Evolutionary conservation across 208 protist genomes (phyloP).

Genomic region (Trypanosoma brucei): DNA sequence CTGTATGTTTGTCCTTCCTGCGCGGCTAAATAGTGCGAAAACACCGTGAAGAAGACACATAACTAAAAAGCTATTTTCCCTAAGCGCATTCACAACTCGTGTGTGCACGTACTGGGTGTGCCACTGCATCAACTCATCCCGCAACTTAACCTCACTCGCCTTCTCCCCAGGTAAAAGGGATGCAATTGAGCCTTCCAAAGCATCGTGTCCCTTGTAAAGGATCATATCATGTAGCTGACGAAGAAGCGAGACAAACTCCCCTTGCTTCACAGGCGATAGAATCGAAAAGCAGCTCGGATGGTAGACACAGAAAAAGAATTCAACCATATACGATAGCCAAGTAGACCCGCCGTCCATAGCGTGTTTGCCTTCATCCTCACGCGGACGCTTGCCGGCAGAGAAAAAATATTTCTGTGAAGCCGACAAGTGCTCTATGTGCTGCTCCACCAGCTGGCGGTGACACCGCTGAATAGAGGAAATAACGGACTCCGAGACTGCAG

Average conservation of each 20-base stretch:
- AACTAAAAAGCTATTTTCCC: constrained; percentile 12
- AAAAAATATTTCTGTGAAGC: background rate
- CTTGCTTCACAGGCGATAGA: constrained; percentile 45
- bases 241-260: constrained; percentile 34
- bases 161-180: background rate
- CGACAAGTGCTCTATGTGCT: constrained; percentile 13
- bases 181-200: background rate
- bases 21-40: constrained; percentile 16
- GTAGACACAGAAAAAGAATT: constrained; percentile 47
- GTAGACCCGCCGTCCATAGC: background rate
- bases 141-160: background rate
- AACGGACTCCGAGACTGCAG: constrained; percentile 7
- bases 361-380: background rate
- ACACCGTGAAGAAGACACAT: constrained; percentile 22
- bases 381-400: constrained; percentile 1
- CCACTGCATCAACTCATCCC: constrained; percentile 10
- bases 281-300: constrained; percentile 60
- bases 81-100: constrained; percentile 7
- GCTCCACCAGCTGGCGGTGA: constrained; percentile 15
- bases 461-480: constrained; percentile 3
- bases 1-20: constrained; percentile 21
- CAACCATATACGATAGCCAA: constrained; percentile 11
- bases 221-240: constrained; percentile 30
- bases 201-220: constrained; percentile 8
- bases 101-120: constrained; percentile 8